phyloP scores from a whole-genome alignment of 345 rosid species.

The Salix suchowensis region DNA sequence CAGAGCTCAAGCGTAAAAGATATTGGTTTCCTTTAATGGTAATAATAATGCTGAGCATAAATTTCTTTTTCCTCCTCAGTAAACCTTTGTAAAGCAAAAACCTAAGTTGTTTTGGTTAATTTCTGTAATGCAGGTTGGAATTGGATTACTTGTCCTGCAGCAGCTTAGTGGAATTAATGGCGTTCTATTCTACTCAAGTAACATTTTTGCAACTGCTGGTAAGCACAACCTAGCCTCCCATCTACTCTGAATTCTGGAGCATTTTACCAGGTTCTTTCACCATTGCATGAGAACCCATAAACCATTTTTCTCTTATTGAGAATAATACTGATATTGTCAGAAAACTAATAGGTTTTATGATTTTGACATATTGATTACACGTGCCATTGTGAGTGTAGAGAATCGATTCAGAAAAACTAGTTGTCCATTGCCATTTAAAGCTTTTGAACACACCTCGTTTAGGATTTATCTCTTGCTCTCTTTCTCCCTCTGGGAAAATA shows the following conservation, averaged over 20 bases:
- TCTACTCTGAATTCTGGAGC: conserved; percentile 1
- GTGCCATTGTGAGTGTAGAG: no score
- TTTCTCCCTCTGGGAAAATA: not conserved
- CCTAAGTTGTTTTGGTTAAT: conserved; percentile 6
- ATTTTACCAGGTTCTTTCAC: conserved; percentile 1
- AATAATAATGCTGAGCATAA: conserved; percentile 9
- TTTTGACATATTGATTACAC: no score
- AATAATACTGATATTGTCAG: no score
- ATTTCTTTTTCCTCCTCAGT: not conserved
- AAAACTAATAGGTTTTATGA: no score
- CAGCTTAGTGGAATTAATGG: conserved; percentile 90
- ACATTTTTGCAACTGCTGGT: conserved; percentile 85
- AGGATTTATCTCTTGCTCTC: not conserved
- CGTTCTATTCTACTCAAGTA: conserved; percentile 80
- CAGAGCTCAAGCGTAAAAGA: conserved; percentile 83
- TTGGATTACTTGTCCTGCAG: conserved; percentile 82
- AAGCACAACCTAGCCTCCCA: conserved; percentile 19
- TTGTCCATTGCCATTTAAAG: no score
- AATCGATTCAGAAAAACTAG: no score
- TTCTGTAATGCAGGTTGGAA: conserved; percentile 74
- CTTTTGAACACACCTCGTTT: no score
- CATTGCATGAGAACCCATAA: no score
- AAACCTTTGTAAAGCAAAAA: not conserved
- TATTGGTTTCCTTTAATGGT: conserved; percentile 96
- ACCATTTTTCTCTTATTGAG: no score